Percentiles rank a stretch among this genome's conserved stretches.
Conservation (phyloP, 768 basidiomycete species). For the Cyclocybe cylindracea region DNA sequence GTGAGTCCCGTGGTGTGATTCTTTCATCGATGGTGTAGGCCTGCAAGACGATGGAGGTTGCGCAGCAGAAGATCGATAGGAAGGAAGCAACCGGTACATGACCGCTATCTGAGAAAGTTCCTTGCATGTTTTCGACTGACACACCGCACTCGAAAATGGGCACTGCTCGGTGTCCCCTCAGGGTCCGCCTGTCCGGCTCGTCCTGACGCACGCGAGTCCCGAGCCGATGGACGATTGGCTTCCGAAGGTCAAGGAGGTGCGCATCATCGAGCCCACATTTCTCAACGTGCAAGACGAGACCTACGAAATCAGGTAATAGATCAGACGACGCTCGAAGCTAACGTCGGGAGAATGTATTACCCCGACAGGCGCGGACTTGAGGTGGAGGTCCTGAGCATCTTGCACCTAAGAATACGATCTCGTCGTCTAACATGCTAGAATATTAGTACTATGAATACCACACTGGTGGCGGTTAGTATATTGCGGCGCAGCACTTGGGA, state of each 20-base stretch:
- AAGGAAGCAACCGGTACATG: conserved; percentile 49
- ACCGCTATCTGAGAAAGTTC: conserved; percentile 69
- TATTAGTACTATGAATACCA: conserved; percentile 11
- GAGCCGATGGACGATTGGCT: conserved; percentile 51
- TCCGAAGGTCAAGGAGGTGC: conserved; percentile 55
- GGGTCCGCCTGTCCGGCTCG: conserved; percentile 37
- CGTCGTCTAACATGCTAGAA: conserved; percentile 45
- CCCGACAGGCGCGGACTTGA: conserved; percentile 31
- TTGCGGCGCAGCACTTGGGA: neutral
- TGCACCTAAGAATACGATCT: conserved; percentile 58
- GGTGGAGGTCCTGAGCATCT: conserved; percentile 31
- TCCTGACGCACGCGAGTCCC: too few species aligned
- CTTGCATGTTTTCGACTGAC: conserved; percentile 80
- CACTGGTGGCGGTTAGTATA: conserved; percentile 6
- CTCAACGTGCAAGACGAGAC: conserved; percentile 61
- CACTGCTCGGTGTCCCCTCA: conserved; percentile 47
- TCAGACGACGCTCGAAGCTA: conserved; percentile 18
- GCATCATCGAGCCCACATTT: conserved; percentile 45
- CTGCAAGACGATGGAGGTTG: conserved; percentile 38
- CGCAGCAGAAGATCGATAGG: conserved; percentile 13
- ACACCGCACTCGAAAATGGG: conserved; percentile 72
- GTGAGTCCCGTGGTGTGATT: conserved; percentile 80
- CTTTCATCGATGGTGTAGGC: conserved; percentile 68
- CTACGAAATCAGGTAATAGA: conserved; percentile 34
- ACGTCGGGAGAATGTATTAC: conserved; percentile 29